A percentile compares a stretch with the other conserved stretches of the same genome.
phyloP scores from a whole-genome alignment of 192 early-diverging fungal species.

The Podila horticola region DNA sequence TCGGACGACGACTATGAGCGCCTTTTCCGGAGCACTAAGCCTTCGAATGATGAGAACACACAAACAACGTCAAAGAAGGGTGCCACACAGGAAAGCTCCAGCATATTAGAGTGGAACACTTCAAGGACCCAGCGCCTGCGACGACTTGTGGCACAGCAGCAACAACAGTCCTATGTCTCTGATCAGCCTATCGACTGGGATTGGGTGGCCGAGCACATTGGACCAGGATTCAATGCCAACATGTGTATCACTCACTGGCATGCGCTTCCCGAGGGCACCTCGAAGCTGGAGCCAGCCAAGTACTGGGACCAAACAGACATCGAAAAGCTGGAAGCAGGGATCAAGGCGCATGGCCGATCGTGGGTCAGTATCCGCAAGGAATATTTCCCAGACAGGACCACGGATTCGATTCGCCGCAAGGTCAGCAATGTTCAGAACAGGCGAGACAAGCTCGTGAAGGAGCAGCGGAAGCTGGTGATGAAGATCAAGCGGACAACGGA shows the following conservation, averaged over 20 bases:
- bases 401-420: conserved; percentile 41
- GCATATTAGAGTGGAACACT: conserved; percentile 5
- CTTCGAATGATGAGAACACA: background rate
- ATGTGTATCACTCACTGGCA: conserved; percentile 45
- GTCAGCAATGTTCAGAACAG: conserved; percentile 26
- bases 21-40: conserved; percentile 2
- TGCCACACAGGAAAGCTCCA: background rate
- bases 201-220: conserved; percentile 49
- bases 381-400: conserved; percentile 13
- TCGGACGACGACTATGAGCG: conserved; percentile 15
- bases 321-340: conserved; percentile 4
- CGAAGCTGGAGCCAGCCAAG: background rate
- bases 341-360: conserved; percentile 6
- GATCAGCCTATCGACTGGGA: conserved; percentile 22
- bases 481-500: background rate
- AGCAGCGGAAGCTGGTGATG: background rate
- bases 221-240: conserved; percentile 17
- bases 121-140: conserved; percentile 3
- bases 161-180: conserved; percentile 6
- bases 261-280: background rate
- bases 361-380: conserved; percentile 24
- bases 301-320: conserved; percentile 21
- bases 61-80: background rate
- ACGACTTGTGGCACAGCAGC: conserved; percentile 33
- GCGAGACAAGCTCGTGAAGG: conserved; percentile 7